Conservation (phyloP, 306 rosid species). For the Trifolium dubium region DNA sequence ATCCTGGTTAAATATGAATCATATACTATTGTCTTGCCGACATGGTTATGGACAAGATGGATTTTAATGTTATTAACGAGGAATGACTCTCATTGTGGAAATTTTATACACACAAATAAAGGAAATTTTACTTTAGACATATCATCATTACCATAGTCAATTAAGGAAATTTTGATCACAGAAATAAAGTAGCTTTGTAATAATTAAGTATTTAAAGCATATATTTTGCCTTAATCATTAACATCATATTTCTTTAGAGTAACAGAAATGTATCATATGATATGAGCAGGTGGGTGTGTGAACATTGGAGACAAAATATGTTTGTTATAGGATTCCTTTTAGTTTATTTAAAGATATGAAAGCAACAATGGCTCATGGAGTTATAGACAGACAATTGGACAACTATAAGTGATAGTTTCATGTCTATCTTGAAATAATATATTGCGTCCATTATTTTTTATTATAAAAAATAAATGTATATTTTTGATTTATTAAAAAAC, state of each 20-base stretch:
- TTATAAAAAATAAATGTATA: no score
- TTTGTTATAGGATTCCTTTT: background rate
- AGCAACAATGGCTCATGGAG: background rate
- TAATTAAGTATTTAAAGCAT: conserved; percentile 36
- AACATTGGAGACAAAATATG: background rate
- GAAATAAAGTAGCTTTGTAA: conserved; percentile 3
- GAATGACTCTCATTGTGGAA: conserved; percentile 27
- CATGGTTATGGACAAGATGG: conserved; percentile 38
- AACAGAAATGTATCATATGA: background rate
- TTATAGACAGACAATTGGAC: background rate
- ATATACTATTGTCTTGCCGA: conserved; percentile 37
- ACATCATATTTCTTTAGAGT: background rate
- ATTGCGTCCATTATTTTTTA: no score
- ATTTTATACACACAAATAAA: conserved; percentile 13
- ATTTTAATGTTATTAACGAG: conserved; percentile 30
- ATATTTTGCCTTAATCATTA: conserved; percentile 29
- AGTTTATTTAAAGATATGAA: background rate
- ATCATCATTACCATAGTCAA: conserved; percentile 33
- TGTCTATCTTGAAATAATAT: no score
- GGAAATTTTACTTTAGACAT: conserved; percentile 7
- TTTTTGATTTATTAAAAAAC: no score
- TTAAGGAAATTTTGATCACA: conserved; percentile 13
- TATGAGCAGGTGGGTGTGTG: conserved; percentile 6
- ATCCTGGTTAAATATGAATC: conserved; percentile 18
- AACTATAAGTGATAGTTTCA: no score